Percentiles rank a stretch among this genome's conserved stretches.
Evolutionary conservation across 139 green algal genomes (phyloP).

Genomic region (Eudorina sp.): DNA sequence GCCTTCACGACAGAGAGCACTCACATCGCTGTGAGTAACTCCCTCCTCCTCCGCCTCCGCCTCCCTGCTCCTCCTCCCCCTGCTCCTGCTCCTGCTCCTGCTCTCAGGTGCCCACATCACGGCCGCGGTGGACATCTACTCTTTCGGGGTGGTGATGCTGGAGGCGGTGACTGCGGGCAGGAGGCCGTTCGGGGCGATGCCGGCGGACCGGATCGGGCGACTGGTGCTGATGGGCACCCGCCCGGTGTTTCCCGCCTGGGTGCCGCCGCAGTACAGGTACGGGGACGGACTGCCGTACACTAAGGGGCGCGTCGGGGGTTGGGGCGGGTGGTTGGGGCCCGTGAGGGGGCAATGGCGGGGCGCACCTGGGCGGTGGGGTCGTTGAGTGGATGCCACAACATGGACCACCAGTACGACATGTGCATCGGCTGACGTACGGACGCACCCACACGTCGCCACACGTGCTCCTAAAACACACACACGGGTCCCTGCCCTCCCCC

Average conservation of each 20-base stretch:
- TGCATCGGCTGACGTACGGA: too few relatives aligned
- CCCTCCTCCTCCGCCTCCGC: too few relatives aligned
- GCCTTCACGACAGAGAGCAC: too few relatives aligned
- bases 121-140: constrained; percentile 8
- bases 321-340: background rate
- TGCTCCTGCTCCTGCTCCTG: background rate
- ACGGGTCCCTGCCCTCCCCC: background rate
- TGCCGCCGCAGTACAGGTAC: constrained; percentile 20
- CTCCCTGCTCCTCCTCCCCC: background rate
- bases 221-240: constrained; percentile 9
- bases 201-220: background rate
- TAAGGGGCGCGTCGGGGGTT: too few relatives aligned
- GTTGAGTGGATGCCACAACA: too few relatives aligned
- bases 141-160: constrained; percentile 31
- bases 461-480: too few relatives aligned
- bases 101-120: background rate
- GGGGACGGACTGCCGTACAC: too few relatives aligned
- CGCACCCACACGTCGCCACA: too few relatives aligned
- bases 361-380: too few relatives aligned
- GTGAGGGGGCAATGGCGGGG: too few relatives aligned
- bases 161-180: constrained; percentile 10
- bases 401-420: too few relatives aligned
- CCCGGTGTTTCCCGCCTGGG: constrained; percentile 21
- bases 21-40: too few relatives aligned
- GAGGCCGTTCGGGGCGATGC: background rate